Percentiles rank a stretch among this genome's conserved stretches.
Evolutionary conservation across 495 filamentous ascomycete genomes (phyloP).

Genomic region (Trichocladium antarcticum): DNA sequence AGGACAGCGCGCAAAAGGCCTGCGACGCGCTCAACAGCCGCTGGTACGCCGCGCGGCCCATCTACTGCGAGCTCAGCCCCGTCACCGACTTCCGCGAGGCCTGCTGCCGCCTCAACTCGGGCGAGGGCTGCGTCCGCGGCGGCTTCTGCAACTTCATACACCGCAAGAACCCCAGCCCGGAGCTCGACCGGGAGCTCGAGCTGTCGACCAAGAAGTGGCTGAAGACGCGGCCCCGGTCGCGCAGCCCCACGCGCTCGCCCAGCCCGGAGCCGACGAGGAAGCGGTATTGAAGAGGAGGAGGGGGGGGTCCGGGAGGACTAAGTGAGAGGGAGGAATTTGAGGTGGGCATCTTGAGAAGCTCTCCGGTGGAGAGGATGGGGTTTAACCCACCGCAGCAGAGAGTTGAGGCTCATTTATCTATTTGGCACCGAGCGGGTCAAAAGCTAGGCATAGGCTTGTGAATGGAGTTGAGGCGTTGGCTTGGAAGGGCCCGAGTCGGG

Average conservation of each 20-base stretch:
- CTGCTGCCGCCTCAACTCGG: slow-evolving; percentile 87
- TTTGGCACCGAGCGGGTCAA: not conserved
- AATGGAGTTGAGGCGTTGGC: slow-evolving; percentile 6
- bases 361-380: no score
- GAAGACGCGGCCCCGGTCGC: slow-evolving; percentile 71
- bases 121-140: slow-evolving; percentile 89
- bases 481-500: not conserved
- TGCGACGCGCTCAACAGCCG: slow-evolving; percentile 89
- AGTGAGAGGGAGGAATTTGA: not conserved
- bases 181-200: slow-evolving; percentile 79
- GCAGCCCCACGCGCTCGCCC: slow-evolving; percentile 65
- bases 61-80: slow-evolving; percentile 94
- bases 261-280: slow-evolving; percentile 66
- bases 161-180: slow-evolving; percentile 79
- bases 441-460: not conserved
- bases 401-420: not conserved
- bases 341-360: no score
- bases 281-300: slow-evolving; percentile 40
- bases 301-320: no score
- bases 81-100: slow-evolving; percentile 98
- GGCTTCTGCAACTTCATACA: slow-evolving; percentile 99
- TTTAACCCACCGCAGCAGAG: not conserved
- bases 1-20: slow-evolving; percentile 85
- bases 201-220: slow-evolving; percentile 94
- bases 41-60: slow-evolving; percentile 95